Percentiles rank a stretch among this genome's conserved stretches.
phyloP scores from a whole-genome alignment of 2,329 filamentous ascomycete species.

The Stagonosporopsis rhizophila region DNA sequence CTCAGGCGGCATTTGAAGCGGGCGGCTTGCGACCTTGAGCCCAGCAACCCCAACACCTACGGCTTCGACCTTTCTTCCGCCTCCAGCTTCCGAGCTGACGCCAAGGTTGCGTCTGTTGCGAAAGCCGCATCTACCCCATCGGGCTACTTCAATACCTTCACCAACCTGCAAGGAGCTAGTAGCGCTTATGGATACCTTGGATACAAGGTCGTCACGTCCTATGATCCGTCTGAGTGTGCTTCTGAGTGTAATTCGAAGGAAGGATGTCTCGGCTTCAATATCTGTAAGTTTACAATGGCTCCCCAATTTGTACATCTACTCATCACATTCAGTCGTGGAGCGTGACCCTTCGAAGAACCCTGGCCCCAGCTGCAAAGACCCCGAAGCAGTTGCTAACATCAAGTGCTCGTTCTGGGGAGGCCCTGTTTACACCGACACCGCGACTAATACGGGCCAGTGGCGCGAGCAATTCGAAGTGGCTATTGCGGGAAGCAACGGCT shows the following conservation, averaged over 20 bases:
- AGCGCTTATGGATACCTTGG: neutral
- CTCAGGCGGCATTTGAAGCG: conserved; percentile 2
- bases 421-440: conserved; percentile 1
- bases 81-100: neutral
- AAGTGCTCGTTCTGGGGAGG: conserved; percentile 12
- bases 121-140: neutral
- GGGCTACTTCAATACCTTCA: conserved; percentile 1
- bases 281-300: neutral
- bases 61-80: conserved; percentile 1
- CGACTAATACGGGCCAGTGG: conserved; percentile 12
- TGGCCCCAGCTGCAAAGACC: neutral
- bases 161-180: neutral
- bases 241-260: neutral
- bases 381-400: conserved; percentile 8
- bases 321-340: neutral
- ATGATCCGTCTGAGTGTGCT: neutral
- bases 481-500: conserved; percentile 11
- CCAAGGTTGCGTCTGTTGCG: conserved; percentile 1
- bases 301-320: neutral
- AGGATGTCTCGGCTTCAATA: conserved; percentile 4
- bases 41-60: conserved; percentile 3
- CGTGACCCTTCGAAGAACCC: conserved; percentile 8
- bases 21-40: conserved; percentile 1
- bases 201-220: neutral
- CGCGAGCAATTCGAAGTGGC: conserved; percentile 6